Evolutionary conservation across 495 filamentous ascomycete genomes (phyloP).

Genomic region (Penicillium herquei): DNA sequence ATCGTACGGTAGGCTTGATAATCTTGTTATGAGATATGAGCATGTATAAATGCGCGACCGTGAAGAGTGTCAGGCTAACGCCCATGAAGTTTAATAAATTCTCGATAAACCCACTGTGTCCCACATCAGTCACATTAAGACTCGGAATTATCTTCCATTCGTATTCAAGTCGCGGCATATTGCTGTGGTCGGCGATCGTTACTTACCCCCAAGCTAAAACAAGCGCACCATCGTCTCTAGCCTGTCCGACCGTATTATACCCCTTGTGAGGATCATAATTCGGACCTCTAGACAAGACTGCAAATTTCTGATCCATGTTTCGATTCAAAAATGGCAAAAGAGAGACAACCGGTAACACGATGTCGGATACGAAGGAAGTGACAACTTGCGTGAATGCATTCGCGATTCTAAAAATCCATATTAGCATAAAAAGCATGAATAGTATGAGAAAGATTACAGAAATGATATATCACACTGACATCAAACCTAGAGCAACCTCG

Average conservation of each 20-base stretch:
- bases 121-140: neutral
- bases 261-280: slow-evolving; percentile 42
- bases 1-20: slow-evolving; percentile 68
- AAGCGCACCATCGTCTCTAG: slow-evolving; percentile 67
- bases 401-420: slow-evolving; percentile 51
- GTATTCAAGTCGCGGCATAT: no score
- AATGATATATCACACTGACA: slow-evolving; percentile 43
- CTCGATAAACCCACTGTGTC: slow-evolving; percentile 59
- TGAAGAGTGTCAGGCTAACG: slow-evolving; percentile 64
- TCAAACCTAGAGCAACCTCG: slow-evolving; percentile 73
- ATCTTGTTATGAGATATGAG: slow-evolving; percentile 60
- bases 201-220: slow-evolving; percentile 68
- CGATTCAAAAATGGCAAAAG: slow-evolving; percentile 66
- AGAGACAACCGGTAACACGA: slow-evolving; percentile 66
- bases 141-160: neutral
- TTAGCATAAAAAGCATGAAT: neutral
- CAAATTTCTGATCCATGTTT: slow-evolving; percentile 76
- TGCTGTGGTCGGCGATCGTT: neutral
- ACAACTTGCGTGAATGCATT: slow-evolving; percentile 71
- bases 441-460: neutral
- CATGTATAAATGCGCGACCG: slow-evolving; percentile 64
- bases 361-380: slow-evolving; percentile 69
- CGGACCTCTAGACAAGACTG: slow-evolving; percentile 57
- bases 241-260: slow-evolving; percentile 69
- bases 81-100: slow-evolving; percentile 64